Evolutionary conservation across 257 asterid species (phyloP).

Genomic region (Cynanchum wilfordii): DNA sequence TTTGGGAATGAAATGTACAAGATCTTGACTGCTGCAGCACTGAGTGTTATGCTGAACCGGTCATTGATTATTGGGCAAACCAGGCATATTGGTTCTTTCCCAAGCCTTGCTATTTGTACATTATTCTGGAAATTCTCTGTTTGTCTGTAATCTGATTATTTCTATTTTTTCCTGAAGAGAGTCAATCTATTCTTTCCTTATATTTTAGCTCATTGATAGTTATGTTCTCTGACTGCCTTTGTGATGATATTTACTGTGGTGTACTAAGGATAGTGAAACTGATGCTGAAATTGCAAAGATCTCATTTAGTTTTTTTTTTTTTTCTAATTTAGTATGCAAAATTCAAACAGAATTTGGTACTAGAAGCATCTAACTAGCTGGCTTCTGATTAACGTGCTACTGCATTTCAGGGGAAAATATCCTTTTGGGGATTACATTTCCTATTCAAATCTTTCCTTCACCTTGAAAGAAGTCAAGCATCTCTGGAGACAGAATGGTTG

Average conservation of each 20-base stretch:
- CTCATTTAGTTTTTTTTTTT: background rate
- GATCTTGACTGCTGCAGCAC: slow-evolving; percentile 83
- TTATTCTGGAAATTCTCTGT: background rate
- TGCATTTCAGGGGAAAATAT: slow-evolving; percentile 61
- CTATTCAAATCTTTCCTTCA: slow-evolving; percentile 70
- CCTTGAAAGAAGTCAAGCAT: slow-evolving; percentile 86
- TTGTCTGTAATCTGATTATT: background rate
- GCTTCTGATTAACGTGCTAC: slow-evolving; percentile 3
- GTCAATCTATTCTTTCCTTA: background rate
- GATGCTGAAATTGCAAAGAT: background rate
- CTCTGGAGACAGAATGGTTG: slow-evolving; percentile 87
- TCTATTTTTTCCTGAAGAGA: background rate
- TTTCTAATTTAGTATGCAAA: background rate
- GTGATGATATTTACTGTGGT: background rate
- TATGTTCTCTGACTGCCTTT: background rate
- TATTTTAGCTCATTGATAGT: background rate
- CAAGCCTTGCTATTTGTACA: slow-evolving; percentile 61
- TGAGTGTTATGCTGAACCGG: slow-evolving; percentile 96
- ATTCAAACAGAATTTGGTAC: background rate
- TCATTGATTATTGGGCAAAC: slow-evolving; percentile 98
- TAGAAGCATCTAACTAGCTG: background rate
- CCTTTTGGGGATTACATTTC: slow-evolving; percentile 84
- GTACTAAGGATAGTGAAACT: background rate
- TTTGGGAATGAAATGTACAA: slow-evolving; percentile 96
- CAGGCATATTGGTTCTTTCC: slow-evolving; percentile 99